Conservation (phyloP, 78 protist species). For the Dictyostelium firmibasis region DNA sequence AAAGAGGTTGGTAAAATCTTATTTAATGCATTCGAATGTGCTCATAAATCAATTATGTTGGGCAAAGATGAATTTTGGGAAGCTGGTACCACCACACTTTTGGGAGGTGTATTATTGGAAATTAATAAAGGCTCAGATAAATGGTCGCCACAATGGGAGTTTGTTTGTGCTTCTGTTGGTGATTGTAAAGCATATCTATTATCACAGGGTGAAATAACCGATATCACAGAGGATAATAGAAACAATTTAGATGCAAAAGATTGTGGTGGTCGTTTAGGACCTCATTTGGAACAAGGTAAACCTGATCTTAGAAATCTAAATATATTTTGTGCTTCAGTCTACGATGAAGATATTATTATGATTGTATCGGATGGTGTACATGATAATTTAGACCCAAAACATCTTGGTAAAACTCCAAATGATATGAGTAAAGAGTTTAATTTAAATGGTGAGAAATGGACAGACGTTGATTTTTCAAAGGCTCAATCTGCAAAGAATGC, state of each 20-base stretch:
- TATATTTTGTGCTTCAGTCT: conserved; percentile 47
- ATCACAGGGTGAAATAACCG: conserved; percentile 49
- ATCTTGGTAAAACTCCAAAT: conserved; percentile 66
- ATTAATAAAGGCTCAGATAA: conserved; percentile 67
- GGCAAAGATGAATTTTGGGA: conserved; percentile 78
- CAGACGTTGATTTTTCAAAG: conserved; percentile 40
- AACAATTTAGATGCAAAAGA: conserved; percentile 63
- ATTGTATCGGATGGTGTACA: conserved; percentile 78
- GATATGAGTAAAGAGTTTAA: conserved; percentile 47
- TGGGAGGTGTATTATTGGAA: conserved; percentile 78
- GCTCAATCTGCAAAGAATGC: conserved; percentile 42
- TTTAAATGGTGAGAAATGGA: conserved; percentile 47
- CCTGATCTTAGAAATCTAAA: conserved; percentile 82
- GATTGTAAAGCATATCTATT: conserved; percentile 76
- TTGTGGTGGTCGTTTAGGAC: conserved; percentile 85
- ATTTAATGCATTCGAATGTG: conserved; percentile 55
- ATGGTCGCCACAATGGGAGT: conserved; percentile 80
- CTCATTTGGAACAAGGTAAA: conserved; percentile 65
- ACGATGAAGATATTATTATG: conserved; percentile 65
- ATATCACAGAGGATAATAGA: conserved; percentile 69
- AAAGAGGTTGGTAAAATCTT: conserved; percentile 75
- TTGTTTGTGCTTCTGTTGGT: conserved; percentile 75
- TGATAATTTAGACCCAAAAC: conserved; percentile 84
- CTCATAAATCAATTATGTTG: conserved; percentile 53
- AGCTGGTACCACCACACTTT: conserved; percentile 80